Evolutionary conservation across 495 filamentous ascomycete genomes (phyloP).

Genomic region (Hypoxylon rickii): DNA sequence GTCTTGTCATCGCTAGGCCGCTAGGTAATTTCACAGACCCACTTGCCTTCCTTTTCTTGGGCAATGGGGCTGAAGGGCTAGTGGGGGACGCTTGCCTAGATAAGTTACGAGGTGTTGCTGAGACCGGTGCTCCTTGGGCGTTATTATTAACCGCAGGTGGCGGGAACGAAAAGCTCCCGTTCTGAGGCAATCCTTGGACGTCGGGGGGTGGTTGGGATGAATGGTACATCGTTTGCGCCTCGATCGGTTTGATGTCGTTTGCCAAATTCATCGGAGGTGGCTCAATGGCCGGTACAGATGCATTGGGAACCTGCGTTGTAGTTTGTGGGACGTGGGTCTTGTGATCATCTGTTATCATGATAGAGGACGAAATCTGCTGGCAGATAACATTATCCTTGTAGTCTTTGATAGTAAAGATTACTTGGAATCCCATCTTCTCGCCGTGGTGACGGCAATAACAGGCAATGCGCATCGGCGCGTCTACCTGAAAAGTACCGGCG

Average conservation of each 20-base stretch:
- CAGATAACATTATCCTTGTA: slow-evolving; percentile 71
- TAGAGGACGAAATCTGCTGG: slow-evolving; percentile 81
- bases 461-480: slow-evolving; percentile 91
- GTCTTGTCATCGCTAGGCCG: slow-evolving; percentile 77
- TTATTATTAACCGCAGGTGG: slow-evolving; percentile 15
- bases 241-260: slow-evolving; percentile 27
- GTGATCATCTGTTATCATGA: slow-evolving; percentile 97
- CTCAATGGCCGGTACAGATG: slow-evolving; percentile 6
- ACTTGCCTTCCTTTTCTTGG: slow-evolving; percentile 78
- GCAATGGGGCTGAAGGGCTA: slow-evolving; percentile 60
- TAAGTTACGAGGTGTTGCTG: slow-evolving; percentile 63
- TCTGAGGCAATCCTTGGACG: slow-evolving; percentile 22
- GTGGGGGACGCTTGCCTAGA: slow-evolving; percentile 73
- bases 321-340: slow-evolving; percentile 70
- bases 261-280: slow-evolving; percentile 2
- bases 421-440: slow-evolving; percentile 89
- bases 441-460: slow-evolving; percentile 95
- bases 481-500: slow-evolving; percentile 69
- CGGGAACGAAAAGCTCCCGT: slow-evolving; percentile 26
- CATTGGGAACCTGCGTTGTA: slow-evolving; percentile 29
- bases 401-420: slow-evolving; percentile 93
- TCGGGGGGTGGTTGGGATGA: slow-evolving; percentile 21
- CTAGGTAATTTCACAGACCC: slow-evolving; percentile 66
- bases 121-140: slow-evolving; percentile 51
- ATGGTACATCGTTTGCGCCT: slow-evolving; percentile 28